Percentiles rank a stretch among this genome's conserved stretches.
Conservation (phyloP, 2,329 filamentous ascomycete genomes). For the Leptoxyphium fumago region DNA sequence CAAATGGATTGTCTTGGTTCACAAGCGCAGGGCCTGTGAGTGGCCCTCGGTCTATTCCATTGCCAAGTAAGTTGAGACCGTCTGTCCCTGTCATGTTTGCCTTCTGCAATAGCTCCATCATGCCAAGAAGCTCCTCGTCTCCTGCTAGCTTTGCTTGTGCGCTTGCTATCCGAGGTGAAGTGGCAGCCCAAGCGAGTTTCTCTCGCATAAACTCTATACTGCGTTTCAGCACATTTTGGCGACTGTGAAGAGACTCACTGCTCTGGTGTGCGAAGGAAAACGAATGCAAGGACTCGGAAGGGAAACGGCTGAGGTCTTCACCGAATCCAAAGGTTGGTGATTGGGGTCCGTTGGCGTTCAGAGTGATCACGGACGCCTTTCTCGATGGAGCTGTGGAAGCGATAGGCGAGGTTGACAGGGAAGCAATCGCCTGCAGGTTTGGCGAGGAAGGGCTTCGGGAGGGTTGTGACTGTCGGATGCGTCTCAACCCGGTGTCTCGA, state of each 20-base stretch:
- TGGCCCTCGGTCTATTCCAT: slow-evolving; percentile 42
- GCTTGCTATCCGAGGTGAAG: slow-evolving; percentile 61
- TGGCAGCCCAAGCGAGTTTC: slow-evolving; percentile 66
- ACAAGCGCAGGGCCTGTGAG: slow-evolving; percentile 66
- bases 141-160: slow-evolving; percentile 71
- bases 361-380: slow-evolving; percentile 34
- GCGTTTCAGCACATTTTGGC: slow-evolving; percentile 83
- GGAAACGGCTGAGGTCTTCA: slow-evolving; percentile 85
- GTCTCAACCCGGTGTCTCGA: slow-evolving; percentile 52
- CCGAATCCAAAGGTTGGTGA: slow-evolving; percentile 58
- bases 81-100: slow-evolving; percentile 64
- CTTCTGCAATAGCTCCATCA: slow-evolving; percentile 75
- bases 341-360: slow-evolving; percentile 43
- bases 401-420: slow-evolving; percentile 48
- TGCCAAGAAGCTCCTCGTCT: slow-evolving; percentile 74
- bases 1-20: slow-evolving; percentile 68
- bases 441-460: slow-evolving; percentile 50
- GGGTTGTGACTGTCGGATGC: slow-evolving; percentile 61
- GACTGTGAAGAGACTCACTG: slow-evolving; percentile 78
- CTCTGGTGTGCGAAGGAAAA: slow-evolving; percentile 97
- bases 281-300: slow-evolving; percentile 89
- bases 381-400: slow-evolving; percentile 45
- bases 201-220: slow-evolving; percentile 96
- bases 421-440: slow-evolving; percentile 59
- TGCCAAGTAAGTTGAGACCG: slow-evolving; percentile 38